A percentile compares a stretch with the other conserved stretches of the same genome.
phyloP scores from a whole-genome alignment of 768 basidiomycete species.

The Epithele typhae region DNA sequence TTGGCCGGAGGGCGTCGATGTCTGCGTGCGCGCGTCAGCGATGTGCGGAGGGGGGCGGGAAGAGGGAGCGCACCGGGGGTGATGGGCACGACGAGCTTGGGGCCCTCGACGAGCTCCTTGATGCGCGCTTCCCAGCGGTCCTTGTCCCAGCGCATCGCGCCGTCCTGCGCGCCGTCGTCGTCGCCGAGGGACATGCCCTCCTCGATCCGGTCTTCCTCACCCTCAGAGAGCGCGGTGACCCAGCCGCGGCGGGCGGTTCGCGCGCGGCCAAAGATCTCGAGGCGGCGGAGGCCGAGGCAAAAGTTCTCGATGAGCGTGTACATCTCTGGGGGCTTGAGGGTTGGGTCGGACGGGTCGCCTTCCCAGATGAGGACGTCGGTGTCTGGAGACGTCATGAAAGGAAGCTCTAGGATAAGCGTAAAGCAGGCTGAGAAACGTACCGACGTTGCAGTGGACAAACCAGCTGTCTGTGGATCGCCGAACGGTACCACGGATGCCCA shows the following conservation, averaged over 20 bases:
- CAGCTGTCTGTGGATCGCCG: constrained; percentile 90
- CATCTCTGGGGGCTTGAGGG: constrained; percentile 90
- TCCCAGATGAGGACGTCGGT: constrained; percentile 98
- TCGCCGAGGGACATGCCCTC: constrained; percentile 27
- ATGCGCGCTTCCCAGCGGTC: constrained; percentile 64
- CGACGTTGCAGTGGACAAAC: constrained; percentile 98
- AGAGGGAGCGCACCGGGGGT: constrained; percentile 36
- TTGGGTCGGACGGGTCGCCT: constrained; percentile 81
- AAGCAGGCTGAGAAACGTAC: constrained; percentile 38
- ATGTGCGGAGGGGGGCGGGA: neutral
- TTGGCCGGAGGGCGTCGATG: constrained; percentile 80
- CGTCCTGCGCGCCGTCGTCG: constrained; percentile 19
- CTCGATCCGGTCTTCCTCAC: constrained; percentile 51
- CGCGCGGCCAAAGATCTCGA: constrained; percentile 81
- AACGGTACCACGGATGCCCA: constrained; percentile 96
- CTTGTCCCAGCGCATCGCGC: constrained; percentile 51
- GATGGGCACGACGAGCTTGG: constrained; percentile 62
- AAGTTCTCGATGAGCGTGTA: constrained; percentile 97
- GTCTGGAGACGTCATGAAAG: constrained; percentile 40
- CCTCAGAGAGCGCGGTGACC: constrained; percentile 78
- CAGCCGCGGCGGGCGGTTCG: constrained; percentile 79
- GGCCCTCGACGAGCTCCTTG: constrained; percentile 48
- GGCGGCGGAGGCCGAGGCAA: constrained; percentile 86
- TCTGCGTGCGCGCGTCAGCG: constrained; percentile 35
- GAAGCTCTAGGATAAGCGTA: constrained; percentile 12